These are phyloP conservation scores for Pichia sp. DNA, from an alignment of 1,139 yeast genomes.

Conservation along the genomic window DNA sequence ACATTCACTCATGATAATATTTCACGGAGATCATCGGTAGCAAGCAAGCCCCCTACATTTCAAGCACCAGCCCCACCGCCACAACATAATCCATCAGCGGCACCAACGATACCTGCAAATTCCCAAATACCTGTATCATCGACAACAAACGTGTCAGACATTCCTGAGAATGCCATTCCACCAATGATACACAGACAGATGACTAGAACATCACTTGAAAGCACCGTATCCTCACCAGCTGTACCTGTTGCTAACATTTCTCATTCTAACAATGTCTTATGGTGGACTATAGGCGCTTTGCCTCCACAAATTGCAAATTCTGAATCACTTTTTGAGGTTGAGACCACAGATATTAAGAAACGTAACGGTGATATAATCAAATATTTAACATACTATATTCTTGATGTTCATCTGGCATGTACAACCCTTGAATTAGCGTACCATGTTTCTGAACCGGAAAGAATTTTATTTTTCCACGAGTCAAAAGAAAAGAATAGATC, in stretches of 20 bases:
- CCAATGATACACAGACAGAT: conserved; percentile 23
- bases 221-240: conserved; percentile 15
- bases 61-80: conserved; percentile 3
- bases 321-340: conserved; percentile 59
- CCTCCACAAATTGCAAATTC: conserved; percentile 47
- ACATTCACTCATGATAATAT: conserved; percentile 2
- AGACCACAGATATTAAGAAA: conserved; percentile 46
- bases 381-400: conserved; percentile 62
- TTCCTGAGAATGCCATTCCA: conserved; percentile 10
- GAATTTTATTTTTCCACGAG: conserved; percentile 43
- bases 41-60: conserved; percentile 4
- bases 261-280: conserved; percentile 26
- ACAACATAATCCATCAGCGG: conserved; percentile 13
- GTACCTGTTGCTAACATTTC: conserved; percentile 15
- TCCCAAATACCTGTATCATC: background rate
- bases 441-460: conserved; percentile 48
- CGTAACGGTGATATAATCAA: conserved; percentile 48
- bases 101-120: conserved; percentile 15
- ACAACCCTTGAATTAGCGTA: conserved; percentile 49
- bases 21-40: conserved; percentile 7
- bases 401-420: conserved; percentile 70
- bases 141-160: conserved; percentile 15
- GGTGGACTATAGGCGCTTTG: conserved; percentile 61
- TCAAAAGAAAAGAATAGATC: conserved; percentile 37
- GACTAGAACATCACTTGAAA: conserved; percentile 8